Base-by-base conservation (phyloP, 345 rosid species). In the Odontarrhena argentea region DNA sequence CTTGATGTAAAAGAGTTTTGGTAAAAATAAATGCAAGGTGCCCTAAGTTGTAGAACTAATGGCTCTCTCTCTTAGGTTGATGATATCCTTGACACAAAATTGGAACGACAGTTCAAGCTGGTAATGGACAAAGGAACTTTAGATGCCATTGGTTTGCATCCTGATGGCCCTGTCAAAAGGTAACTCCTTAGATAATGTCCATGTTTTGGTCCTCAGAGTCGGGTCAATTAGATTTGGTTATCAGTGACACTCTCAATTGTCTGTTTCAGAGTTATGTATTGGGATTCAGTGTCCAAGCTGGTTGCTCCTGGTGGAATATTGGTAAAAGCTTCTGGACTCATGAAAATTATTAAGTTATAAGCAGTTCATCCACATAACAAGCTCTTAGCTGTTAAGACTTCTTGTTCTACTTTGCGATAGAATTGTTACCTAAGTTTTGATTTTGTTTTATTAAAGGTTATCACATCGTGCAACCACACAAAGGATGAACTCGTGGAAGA, bases 91-190 rank as follows among this genome's bases (percentile, higher is more conserved):
- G 89, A 88, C 24, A 88, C 93, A 41, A 94, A 91, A 62, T 45
- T 91, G 73, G 84, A 83, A 38, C 77, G 76, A 55, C 86, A 82
- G 65, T 94, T 87, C 82, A 80, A 76, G 73, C 89, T 91, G 73
- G 96, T 91, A 69, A 81, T 94, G 82, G 99, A 94, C 81, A 91
- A 94, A 81, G 99, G 97, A 60, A 94, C 99, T 37, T 75, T 94
- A 42, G 99, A 94, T 82, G 99, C 97, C 51, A 87, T 94, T 70
- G 97, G 99, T 46, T 81, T 94, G 85, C 97, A 94, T 75, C 99
- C 99, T 14, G 97, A 91, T 72, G 99, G 96, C 49, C 81, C 83
- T 26, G 71, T 83, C 63, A 94, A 85, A 84, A 94, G 97, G 99
- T 94, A 78, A 18, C 61, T 41, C 43, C 53, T 15, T 9, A 47